A percentile compares a stretch with the other conserved stretches of the same genome.
These are phyloP conservation scores for Artemisia princeps DNA, from an alignment of 140 eudicot species.

Conservation along the genomic window DNA sequence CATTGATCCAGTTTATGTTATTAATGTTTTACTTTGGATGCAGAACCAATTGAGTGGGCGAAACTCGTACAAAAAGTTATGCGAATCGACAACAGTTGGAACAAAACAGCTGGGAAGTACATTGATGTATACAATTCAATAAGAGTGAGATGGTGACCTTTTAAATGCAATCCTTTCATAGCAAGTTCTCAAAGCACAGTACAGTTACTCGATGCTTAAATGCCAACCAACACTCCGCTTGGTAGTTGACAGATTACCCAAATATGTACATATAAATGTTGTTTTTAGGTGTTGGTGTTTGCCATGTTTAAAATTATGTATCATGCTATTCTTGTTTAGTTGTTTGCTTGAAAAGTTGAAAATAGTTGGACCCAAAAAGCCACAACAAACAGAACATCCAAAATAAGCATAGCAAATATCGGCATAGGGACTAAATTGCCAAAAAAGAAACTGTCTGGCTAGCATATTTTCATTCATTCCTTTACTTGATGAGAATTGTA, in stretches of 20 bases:
- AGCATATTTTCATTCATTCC: slow-evolving; percentile 33
- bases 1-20: not conserved
- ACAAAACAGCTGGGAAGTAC: slow-evolving; percentile 65
- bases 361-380: too few relatives aligned
- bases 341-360: too few relatives aligned
- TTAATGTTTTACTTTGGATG: slow-evolving; percentile 6
- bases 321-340: too few relatives aligned
- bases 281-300: too few relatives aligned
- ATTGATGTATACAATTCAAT: slow-evolving; percentile 51
- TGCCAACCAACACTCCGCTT: not conserved
- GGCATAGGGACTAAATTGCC: not conserved
- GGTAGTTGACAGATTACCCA: not conserved
- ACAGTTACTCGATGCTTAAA: slow-evolving; percentile 2
- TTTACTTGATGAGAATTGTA: slow-evolving; percentile 30
- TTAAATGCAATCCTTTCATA: not conserved
- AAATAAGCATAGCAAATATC: not conserved
- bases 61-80: slow-evolving; percentile 42
- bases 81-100: slow-evolving; percentile 78
- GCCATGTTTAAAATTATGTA: too few relatives aligned
- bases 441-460: not conserved
- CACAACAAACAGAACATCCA: not conserved
- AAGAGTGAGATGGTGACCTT: slow-evolving; percentile 36
- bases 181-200: not conserved
- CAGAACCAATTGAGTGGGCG: slow-evolving; percentile 68
- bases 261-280: not conserved